Percentiles rank a stretch among this genome's conserved stretches.
Conservation (phyloP, 768 basidiomycete genomes). For the Lactarius tabidus region DNA sequence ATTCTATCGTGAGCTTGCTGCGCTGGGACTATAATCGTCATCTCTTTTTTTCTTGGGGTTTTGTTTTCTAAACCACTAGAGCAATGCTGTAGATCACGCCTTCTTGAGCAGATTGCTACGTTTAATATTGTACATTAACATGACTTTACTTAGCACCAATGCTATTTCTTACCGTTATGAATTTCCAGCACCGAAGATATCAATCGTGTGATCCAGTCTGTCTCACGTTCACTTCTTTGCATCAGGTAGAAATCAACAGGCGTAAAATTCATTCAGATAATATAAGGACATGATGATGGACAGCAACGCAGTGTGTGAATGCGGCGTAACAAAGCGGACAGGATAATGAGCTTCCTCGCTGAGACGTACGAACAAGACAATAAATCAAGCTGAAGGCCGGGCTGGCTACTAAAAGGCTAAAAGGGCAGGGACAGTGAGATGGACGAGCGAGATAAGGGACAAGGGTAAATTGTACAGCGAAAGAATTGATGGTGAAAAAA, state of each 20-base stretch:
- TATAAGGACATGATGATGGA: slow-evolving; percentile 33
- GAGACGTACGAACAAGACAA: slow-evolving; percentile 30
- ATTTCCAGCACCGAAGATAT: background rate
- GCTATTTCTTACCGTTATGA: background rate
- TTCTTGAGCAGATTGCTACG: background rate
- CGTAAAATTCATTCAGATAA: slow-evolving; percentile 29
- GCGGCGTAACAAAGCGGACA: slow-evolving; percentile 23
- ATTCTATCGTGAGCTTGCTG: slow-evolving; percentile 54
- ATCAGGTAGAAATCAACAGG: background rate
- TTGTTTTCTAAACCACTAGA: background rate
- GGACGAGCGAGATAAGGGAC: slow-evolving; percentile 25
- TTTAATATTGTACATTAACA: background rate
- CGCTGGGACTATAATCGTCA: slow-evolving; percentile 36
- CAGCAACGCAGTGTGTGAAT: slow-evolving; percentile 21
- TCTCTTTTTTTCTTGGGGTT: background rate
- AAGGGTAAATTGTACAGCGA: slow-evolving; percentile 21
- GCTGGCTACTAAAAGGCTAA: slow-evolving; percentile 30
- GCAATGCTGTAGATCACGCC: background rate
- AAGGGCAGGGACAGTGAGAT: slow-evolving; percentile 27
- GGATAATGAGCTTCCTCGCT: slow-evolving; percentile 29
- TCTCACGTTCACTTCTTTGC: background rate
- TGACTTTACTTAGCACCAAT: background rate
- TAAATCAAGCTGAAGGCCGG: slow-evolving; percentile 35
- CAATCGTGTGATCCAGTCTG: background rate
- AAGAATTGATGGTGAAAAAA: slow-evolving; percentile 13